A percentile compares a stretch with the other conserved stretches of the same genome.
Conservation (phyloP, 148 eudicot species). For the Cornus florida region DNA sequence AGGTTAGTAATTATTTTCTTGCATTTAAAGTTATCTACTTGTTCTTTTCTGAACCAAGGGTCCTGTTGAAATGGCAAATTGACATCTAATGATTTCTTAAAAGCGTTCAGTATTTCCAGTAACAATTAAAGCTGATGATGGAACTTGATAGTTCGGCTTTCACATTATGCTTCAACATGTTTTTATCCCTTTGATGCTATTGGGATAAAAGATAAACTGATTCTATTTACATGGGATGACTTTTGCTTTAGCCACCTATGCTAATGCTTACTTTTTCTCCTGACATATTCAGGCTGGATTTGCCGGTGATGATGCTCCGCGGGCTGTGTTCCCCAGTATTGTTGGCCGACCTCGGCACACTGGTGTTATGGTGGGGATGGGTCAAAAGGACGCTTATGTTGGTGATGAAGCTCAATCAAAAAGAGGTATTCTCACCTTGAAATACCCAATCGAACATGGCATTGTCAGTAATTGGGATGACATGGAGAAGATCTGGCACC, state of each 20-base stretch:
- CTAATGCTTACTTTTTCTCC: constrained; percentile 9
- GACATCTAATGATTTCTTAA: no score
- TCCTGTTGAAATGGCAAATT: neutral
- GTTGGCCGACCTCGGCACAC: constrained; percentile 25
- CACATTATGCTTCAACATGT: neutral
- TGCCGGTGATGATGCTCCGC: constrained; percentile 1
- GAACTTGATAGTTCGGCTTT: neutral
- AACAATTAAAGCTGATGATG: no score
- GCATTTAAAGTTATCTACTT: neutral
- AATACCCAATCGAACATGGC: constrained; percentile 28
- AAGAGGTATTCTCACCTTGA: constrained; percentile 28
- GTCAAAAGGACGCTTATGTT: constrained; percentile 31
- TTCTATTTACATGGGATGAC: neutral
- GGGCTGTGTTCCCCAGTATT: constrained; percentile 1
- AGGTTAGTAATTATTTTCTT: constrained; percentile 12
- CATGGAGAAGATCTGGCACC: constrained; percentile 32
- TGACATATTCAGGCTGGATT: neutral
- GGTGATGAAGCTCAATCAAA: constrained; percentile 31
- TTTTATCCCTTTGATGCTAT: neutral
- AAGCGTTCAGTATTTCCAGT: neutral
- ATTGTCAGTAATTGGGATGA: constrained; percentile 31
- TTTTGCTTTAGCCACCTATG: neutral
- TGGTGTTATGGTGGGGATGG: constrained; percentile 31
- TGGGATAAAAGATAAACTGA: neutral
- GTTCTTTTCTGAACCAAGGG: neutral